Percentiles rank a stretch among this genome's conserved stretches.
Evolutionary conservation across 371 early-diverging fungal genomes (phyloP).

Genomic region (Neoconidiobolus thromboides): DNA sequence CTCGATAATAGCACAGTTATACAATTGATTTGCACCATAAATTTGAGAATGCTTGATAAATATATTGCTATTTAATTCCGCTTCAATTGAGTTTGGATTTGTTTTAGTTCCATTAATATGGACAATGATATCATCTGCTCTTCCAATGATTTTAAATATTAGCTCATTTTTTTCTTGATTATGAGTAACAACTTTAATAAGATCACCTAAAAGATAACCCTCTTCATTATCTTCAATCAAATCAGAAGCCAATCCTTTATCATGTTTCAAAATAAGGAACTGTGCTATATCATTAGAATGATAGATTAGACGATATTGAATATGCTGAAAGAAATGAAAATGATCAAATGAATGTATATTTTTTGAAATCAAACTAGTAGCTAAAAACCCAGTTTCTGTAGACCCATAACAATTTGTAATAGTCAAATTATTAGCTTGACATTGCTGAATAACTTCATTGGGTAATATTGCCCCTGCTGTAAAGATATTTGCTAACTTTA

Average conservation of each 20-base stretch:
- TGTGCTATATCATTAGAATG: neutral
- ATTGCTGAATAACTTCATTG: neutral
- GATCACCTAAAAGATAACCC: neutral
- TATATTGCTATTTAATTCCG: neutral
- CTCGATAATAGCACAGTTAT: neutral
- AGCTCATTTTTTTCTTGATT: neutral
- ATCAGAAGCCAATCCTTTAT: neutral
- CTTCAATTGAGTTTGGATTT: neutral
- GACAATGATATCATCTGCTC: constrained; percentile 2
- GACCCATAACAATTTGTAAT: neutral
- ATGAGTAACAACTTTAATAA: neutral
- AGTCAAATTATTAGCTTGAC: neutral
- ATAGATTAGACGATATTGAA: too few species aligned
- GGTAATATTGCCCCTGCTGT: neutral
- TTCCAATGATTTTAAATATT: neutral
- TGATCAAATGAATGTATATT: too few species aligned
- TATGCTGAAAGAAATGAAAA: too few species aligned
- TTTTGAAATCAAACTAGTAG: neutral
- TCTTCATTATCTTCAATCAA: neutral
- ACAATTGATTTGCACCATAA: neutral
- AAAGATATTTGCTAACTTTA: neutral
- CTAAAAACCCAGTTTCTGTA: neutral
- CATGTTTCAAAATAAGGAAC: neutral
- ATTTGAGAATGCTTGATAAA: neutral
- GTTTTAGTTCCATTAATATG: neutral